Evolutionary conservation across 2,329 filamentous ascomycete genomes (phyloP).

Genomic region (Domatiomyces globalis): DNA sequence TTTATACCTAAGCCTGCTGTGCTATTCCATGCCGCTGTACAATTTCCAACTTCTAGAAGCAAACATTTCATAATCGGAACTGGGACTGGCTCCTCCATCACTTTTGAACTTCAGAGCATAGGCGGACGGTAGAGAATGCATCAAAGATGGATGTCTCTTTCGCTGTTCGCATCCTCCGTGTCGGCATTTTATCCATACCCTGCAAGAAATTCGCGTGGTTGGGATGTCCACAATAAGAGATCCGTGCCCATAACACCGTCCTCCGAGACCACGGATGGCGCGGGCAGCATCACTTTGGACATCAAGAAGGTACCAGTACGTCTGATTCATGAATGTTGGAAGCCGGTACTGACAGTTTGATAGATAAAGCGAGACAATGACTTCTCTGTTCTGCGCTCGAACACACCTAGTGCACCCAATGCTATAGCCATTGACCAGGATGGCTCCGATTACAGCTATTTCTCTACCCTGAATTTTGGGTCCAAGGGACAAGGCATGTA

Average conservation of each 20-base stretch:
- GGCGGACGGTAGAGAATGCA: constrained; percentile 11
- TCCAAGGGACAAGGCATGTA: constrained; percentile 37
- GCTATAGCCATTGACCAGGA: constrained; percentile 40
- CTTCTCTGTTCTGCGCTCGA: constrained; percentile 32
- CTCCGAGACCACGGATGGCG: constrained; percentile 13
- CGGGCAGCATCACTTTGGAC: constrained; percentile 23
- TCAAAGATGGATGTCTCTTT: constrained; percentile 15
- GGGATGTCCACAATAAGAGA: constrained; percentile 16
- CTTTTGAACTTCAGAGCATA: not conserved
- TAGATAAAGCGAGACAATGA: constrained; percentile 32
- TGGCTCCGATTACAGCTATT: constrained; percentile 41
- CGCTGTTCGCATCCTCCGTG: constrained; percentile 13
- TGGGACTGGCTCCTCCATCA: constrained; percentile 9
- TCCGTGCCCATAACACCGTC: constrained; percentile 23
- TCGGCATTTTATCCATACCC: constrained; percentile 32
- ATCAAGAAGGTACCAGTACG: constrained; percentile 24
- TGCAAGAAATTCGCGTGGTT: constrained; percentile 12
- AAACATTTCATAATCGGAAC: constrained; percentile 16
- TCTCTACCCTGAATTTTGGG: constrained; percentile 37
- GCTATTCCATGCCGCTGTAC: not conserved
- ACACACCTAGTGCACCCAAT: constrained; percentile 28
- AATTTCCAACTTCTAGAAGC: constrained; percentile 1
- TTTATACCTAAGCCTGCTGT: not conserved
- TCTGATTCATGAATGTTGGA: not conserved
- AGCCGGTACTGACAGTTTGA: constrained; percentile 1